Base-by-base conservation (phyloP, 2,329 filamentous ascomycete genomes). In the Epichloe brachyelytri region DNA sequence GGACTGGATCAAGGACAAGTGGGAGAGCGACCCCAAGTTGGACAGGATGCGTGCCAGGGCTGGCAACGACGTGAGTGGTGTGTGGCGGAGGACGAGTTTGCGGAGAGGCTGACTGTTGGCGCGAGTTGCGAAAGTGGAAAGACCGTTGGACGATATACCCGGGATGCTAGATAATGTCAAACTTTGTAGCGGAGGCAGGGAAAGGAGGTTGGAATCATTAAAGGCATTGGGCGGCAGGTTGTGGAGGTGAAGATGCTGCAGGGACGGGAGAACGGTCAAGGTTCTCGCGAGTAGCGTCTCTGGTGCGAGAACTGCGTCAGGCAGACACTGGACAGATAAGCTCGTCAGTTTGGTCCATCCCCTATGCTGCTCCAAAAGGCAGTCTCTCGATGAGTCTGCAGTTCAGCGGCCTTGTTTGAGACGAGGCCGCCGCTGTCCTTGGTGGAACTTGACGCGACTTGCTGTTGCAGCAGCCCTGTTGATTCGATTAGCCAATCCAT, bases 221-320 rank as follows among this genome's bases (percentile, higher is more conserved):
- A 84, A 83, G 19, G 76, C 70, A n/a, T 70, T 70, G 5, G 68
- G 63, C 0, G 80, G 74, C 2, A 84, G 66, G 49, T 74, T 72
- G 19, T 78, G 81, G 15, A 85, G 65, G 57, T 82, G 71, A n/a
- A 85, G 68, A 53, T 77, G 73, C 56, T 77, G 70, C 20, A 85
- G 71, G 0, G 71, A 70, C 0, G 79, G 76, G 33, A 84, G 68
- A 19, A 65, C 66, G 20, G 67, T 65, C 30, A 82, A 63, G 0
- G 77, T 71, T 45, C 71, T 70, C 3, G 70, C 68, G 33, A 84
- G 68, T 2, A 82, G 68, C 3, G 68, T 69, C n/a, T 72, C 66
- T 0, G 79, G 74, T 0, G 74, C 71, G 5, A 81, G 63, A 1
- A 72, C 74, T 1, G 77, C 77, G 2, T 77, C 78, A 0, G 77